Base-by-base conservation (phyloP, 805 yeast species). In the Metschnikowia drakensbergensis region DNA sequence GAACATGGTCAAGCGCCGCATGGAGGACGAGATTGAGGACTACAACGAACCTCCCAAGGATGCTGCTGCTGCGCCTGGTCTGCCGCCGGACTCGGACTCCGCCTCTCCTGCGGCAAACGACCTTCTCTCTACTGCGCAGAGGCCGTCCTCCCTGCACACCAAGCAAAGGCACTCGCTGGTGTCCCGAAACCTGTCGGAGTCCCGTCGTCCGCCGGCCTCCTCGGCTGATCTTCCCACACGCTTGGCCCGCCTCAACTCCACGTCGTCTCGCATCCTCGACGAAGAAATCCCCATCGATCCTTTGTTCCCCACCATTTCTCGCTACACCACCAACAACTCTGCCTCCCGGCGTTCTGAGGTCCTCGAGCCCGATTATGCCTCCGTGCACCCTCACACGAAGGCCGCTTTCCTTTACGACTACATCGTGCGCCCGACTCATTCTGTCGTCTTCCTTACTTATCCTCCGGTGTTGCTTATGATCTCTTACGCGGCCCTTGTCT, bases 381-480 rank as follows among this genome's bases (percentile, higher is more conserved):
- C 42, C 42, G 42, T 29, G 17, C 42, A 29, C 10, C 6, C 37
- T 1, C 31, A 32, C 26, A 6, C 38, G 7, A 28, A 22, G 13
- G 4, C 32, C 9, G 55, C 51, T 7, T 60, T 62, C n/a, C 41
- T 62, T 2, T 80, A 81, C 58, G 71, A 81, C 36, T 78, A 77
- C 49, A 57, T 80, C 3, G 57, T 80, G 10, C 67, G 80, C 26
- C 96, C 96, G 0, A 62, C 80, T 45, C 82, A 81, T 54, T 75
- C 92, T 0, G 61, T 88, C 17, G 67, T 72, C 3, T 76, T 88
- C 50, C 64, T 88, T 31, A 66, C 71, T 48, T 84, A 84, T 61
- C 95, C 96, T 0, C 94, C 96, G 0, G 91, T 89, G 6, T 61
- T 76, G 1, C 66, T 86, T 42, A 81, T 89, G 5, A 76, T 88